Conservation (phyloP, 2,329 filamentous ascomycete species). For the Fusarium graminum region DNA sequence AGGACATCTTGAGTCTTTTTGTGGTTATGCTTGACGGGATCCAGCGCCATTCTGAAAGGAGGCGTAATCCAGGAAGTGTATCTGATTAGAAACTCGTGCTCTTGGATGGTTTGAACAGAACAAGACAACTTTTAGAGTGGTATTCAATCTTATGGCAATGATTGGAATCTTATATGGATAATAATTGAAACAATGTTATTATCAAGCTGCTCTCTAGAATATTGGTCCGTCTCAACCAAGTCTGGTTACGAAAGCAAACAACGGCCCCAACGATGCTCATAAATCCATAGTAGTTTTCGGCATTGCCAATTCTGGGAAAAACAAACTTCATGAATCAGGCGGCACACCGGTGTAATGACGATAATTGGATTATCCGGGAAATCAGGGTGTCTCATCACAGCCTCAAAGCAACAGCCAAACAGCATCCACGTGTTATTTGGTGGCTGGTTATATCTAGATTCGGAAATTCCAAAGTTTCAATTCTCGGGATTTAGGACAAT, state of each 20-base stretch:
- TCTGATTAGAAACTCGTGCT: neutral
- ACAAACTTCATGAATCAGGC: neutral
- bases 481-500: neutral
- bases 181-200: fast-evolving
- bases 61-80: neutral
- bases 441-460: neutral
- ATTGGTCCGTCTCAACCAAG: neutral
- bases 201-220: neutral
- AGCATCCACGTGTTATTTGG: neutral
- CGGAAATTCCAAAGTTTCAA: constrained; percentile 5
- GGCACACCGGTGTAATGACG: neutral
- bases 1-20: constrained; percentile 1
- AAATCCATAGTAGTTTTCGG: neutral
- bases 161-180: neutral
- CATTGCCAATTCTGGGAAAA: constrained; percentile 3
- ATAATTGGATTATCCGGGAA: neutral
- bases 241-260: neutral
- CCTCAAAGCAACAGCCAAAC: neutral
- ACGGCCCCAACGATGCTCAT: neutral
- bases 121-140: neutral
- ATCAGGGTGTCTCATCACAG: neutral
- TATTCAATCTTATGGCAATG: fast-evolving
- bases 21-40: constrained; percentile 4
- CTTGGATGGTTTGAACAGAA: neutral
- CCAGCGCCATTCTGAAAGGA: constrained; percentile 1